These are phyloP conservation scores for Salix udensis DNA, from an alignment of 345 rosid genomes.

Conservation along the genomic window DNA sequence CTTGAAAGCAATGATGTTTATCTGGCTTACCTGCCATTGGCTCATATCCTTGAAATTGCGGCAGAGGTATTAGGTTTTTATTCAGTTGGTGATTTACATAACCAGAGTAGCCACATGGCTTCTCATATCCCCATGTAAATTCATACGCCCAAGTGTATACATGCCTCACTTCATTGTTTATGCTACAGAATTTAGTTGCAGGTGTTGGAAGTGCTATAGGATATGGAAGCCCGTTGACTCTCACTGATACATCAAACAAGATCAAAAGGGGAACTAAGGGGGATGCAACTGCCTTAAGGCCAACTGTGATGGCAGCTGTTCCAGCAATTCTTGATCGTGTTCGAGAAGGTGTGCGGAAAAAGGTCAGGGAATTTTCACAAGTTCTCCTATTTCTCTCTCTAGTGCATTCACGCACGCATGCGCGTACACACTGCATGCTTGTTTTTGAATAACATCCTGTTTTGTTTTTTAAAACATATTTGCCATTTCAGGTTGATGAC, in stretches of 20 bases:
- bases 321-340: conserved; percentile 99
- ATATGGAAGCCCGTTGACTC: conserved; percentile 92
- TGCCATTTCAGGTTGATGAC: conserved; percentile 61
- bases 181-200: conserved; percentile 64
- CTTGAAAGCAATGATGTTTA: conserved; percentile 79
- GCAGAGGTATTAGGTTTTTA: conserved; percentile 61
- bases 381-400: background rate
- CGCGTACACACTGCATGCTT: background rate
- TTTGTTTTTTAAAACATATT: conserved; percentile 9
- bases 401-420: background rate
- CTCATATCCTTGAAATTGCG: conserved; percentile 94
- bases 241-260: conserved; percentile 92
- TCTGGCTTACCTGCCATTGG: conserved; percentile 87
- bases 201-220: conserved; percentile 93
- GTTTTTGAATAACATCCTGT: conserved; percentile 1
- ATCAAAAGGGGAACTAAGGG: conserved; percentile 87
- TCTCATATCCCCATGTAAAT: background rate
- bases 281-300: conserved; percentile 73
- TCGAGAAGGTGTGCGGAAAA: conserved; percentile 92
- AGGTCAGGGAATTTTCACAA: conserved; percentile 43
- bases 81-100: conserved; percentile 4
- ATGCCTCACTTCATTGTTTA: background rate
- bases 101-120: background rate
- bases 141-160: background rate
- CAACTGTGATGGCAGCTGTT: conserved; percentile 95